Percentiles rank a stretch among this genome's conserved stretches.
These are phyloP conservation scores for Salix caprea DNA, from an alignment of 345 rosid species.

Conservation along the genomic window DNA sequence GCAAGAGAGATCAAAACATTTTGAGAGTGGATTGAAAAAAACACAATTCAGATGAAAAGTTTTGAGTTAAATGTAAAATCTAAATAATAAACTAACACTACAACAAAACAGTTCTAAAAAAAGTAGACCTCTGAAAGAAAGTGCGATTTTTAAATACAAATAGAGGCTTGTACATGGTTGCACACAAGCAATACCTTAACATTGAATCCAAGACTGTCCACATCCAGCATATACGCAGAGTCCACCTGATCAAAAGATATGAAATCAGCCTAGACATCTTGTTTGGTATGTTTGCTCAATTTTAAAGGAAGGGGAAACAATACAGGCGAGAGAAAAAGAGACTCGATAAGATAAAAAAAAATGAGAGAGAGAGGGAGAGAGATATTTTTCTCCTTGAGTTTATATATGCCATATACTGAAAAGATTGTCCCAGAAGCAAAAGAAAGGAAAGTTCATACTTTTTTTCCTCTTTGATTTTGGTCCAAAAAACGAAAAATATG, in stretches of 20 bases:
- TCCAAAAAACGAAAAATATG: background rate
- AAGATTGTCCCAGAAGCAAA: background rate
- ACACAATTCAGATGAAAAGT: background rate
- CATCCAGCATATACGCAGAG: constrained; percentile 75
- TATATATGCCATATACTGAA: background rate
- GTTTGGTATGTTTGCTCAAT: background rate
- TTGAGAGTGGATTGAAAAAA: background rate
- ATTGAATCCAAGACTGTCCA: constrained; percentile 89
- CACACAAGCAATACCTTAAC: constrained; percentile 57
- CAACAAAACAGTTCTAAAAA: background rate
- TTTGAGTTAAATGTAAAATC: background rate
- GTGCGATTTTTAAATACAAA: background rate
- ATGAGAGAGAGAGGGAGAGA: too few relatives aligned
- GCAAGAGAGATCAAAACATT: background rate
- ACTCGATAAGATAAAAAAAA: background rate
- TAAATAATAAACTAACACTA: background rate
- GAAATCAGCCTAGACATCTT: constrained; percentile 2
- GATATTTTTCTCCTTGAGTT: background rate
- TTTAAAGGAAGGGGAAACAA: background rate
- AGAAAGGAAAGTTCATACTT: background rate
- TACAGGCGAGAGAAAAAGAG: background rate
- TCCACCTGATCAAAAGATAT: constrained; percentile 58
- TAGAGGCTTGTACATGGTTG: background rate
- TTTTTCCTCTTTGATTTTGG: background rate
- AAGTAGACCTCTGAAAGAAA: background rate